Percentiles rank a stretch among this genome's conserved stretches.
Evolutionary conservation across 2,329 filamentous ascomycete genomes (phyloP).

Genomic region (Pseudocercospora eumusae): DNA sequence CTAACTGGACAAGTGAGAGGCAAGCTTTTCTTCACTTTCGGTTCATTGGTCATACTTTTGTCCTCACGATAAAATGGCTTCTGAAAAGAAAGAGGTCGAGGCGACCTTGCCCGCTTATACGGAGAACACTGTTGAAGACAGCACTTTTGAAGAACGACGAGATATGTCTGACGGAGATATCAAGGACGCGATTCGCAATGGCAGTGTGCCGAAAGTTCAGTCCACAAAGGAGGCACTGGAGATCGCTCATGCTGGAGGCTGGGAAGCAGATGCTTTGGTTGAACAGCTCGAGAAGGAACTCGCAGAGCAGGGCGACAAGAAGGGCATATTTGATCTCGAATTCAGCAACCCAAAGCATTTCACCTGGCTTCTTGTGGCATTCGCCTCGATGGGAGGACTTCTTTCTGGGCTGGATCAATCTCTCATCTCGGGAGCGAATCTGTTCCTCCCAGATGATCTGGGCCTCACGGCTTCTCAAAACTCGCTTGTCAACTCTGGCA

Average conservation of each 20-base stretch:
- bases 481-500: slow-evolving; percentile 68
- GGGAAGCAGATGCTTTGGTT: slow-evolving; percentile 50
- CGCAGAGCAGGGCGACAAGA: slow-evolving; percentile 41
- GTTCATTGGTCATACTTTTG: not conserved
- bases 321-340: slow-evolving; percentile 55
- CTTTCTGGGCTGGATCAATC: slow-evolving; percentile 73
- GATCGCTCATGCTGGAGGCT: slow-evolving; percentile 40
- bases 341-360: slow-evolving; percentile 66
- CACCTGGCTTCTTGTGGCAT: slow-evolving; percentile 67
- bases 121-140: slow-evolving; percentile 28
- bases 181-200: slow-evolving; percentile 34
- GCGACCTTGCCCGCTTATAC: slow-evolving; percentile 22
- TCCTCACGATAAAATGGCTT: slow-evolving; percentile 19
- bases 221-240: slow-evolving; percentile 38
- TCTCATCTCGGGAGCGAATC: slow-evolving; percentile 69
- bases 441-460: slow-evolving; percentile 64
- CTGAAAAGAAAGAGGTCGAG: slow-evolving; percentile 29
- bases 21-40: not conserved
- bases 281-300: slow-evolving; percentile 46
- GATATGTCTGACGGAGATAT: slow-evolving; percentile 32
- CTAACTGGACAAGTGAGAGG: not conserved
- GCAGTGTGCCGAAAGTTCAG: slow-evolving; percentile 33
- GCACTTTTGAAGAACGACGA: slow-evolving; percentile 28
- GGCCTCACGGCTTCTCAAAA: slow-evolving; percentile 57
- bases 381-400: slow-evolving; percentile 74